phyloP scores from a whole-genome alignment of 106 monocot genomes.

The Cymbidium sinense region DNA sequence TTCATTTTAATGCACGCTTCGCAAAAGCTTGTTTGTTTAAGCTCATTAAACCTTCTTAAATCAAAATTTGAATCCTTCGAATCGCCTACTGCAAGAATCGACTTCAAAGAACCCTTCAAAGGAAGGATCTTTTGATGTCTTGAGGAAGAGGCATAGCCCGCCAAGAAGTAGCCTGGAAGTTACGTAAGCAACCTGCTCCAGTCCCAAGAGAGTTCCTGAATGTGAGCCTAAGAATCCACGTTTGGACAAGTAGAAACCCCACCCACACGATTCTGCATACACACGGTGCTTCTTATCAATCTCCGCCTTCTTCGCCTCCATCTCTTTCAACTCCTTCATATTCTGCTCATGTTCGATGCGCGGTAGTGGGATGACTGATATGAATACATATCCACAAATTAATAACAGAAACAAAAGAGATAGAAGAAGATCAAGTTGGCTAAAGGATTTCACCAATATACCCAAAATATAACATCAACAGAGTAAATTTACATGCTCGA shows the following conservation, averaged over 20 bases:
- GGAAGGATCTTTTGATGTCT: conserved; percentile 5
- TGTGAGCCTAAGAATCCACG: conserved; percentile 6
- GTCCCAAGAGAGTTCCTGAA: conserved; percentile 13
- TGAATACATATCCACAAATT: no score
- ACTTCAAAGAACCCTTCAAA: conserved; percentile 5
- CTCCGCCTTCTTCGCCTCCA: conserved; percentile 10
- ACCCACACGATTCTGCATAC: conserved; percentile 7
- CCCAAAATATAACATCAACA: no score
- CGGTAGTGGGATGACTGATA: neutral
- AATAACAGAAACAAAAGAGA: no score
- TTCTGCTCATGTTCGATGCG: neutral
- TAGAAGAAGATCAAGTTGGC: no score
- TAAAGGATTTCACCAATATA: no score
- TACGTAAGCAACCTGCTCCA: conserved; percentile 4
- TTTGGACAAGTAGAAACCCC: conserved; percentile 1
- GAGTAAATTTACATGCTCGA: no score
- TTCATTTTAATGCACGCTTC: neutral
- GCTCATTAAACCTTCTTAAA: neutral
- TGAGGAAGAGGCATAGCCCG: conserved; percentile 10
- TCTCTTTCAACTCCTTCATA: conserved; percentile 2
- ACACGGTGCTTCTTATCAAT: neutral
- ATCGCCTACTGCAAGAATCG: neutral
- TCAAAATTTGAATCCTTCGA: neutral
- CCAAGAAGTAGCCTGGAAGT: conserved; percentile 9
- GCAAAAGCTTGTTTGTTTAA: neutral